A percentile compares a stretch with the other conserved stretches of the same genome.
Conservation (phyloP, 805 yeast species). For the Sugiyamaella valdiviana region DNA sequence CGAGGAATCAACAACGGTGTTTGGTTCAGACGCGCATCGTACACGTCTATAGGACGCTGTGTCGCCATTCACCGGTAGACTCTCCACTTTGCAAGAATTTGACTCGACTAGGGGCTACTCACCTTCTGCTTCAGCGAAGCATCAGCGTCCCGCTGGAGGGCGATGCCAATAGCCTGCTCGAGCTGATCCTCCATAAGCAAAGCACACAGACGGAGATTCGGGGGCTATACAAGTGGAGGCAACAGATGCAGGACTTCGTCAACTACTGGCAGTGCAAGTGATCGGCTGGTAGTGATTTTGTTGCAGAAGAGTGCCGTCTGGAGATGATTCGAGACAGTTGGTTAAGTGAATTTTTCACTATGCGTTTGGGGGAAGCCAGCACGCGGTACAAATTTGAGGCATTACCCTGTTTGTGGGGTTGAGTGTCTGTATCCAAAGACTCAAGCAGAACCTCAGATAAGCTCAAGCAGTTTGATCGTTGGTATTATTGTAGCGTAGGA, state of each 20-base stretch:
- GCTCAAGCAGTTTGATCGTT: no score
- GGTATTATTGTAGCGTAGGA: no score
- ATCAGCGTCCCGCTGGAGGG: conserved; percentile 65
- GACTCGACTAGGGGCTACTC: conserved; percentile 5
- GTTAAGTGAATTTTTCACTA: neutral
- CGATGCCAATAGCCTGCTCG: conserved; percentile 82
- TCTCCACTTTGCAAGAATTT: no score
- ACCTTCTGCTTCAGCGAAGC: conserved; percentile 53
- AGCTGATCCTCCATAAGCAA: conserved; percentile 49
- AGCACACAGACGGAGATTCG: neutral
- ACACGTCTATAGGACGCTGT: no score
- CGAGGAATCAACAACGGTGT: no score
- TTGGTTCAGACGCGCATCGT: no score
- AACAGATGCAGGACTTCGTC: neutral
- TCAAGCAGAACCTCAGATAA: no score
- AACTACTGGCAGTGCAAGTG: neutral
- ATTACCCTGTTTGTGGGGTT: neutral
- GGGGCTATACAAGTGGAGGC: neutral
- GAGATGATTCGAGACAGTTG: neutral
- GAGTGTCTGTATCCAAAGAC: neutral
- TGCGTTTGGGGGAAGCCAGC: neutral
- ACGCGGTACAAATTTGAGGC: neutral
- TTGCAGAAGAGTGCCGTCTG: neutral
- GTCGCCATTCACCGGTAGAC: no score
- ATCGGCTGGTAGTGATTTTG: neutral